A percentile compares a stretch with the other conserved stretches of the same genome.
Conservation (phyloP, 2,329 filamentous ascomycete species). For the Colletotrichum chlorophyti region DNA sequence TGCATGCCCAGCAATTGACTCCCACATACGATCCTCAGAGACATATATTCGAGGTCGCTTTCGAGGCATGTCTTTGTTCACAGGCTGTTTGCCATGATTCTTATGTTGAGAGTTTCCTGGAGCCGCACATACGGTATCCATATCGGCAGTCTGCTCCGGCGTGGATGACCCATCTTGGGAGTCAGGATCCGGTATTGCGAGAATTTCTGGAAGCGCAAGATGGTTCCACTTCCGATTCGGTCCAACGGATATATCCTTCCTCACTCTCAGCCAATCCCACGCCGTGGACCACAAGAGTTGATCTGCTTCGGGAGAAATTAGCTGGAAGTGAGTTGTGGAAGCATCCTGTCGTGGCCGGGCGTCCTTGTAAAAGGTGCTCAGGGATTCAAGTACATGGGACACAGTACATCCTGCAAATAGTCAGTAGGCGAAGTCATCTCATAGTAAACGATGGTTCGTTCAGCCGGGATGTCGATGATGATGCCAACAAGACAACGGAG, state of each 20-base stretch:
- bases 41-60: constrained; percentile 49
- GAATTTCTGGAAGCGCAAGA: constrained; percentile 28
- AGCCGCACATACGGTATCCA: background rate
- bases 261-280: constrained; percentile 33
- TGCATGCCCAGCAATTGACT: constrained; percentile 64
- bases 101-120: background rate
- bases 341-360: background rate
- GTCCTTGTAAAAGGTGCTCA: constrained; percentile 20
- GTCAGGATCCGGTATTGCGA: constrained; percentile 24
- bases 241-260: constrained; percentile 33
- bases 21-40: constrained; percentile 64
- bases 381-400: constrained; percentile 20
- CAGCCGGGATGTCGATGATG: no score
- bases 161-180: background rate
- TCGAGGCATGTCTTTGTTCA: background rate
- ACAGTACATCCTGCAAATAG: constrained; percentile 25
- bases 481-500: no score
- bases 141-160: background rate
- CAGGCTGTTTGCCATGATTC: background rate
- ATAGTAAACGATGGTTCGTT: background rate
- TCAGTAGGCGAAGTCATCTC: constrained; percentile 5
- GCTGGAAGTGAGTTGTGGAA: background rate
- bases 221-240: constrained; percentile 30
- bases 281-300: constrained; percentile 27
- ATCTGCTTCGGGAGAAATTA: background rate